Base-by-base conservation (phyloP, 1,139 yeast genomes). In the Yarrowia galli region DNA sequence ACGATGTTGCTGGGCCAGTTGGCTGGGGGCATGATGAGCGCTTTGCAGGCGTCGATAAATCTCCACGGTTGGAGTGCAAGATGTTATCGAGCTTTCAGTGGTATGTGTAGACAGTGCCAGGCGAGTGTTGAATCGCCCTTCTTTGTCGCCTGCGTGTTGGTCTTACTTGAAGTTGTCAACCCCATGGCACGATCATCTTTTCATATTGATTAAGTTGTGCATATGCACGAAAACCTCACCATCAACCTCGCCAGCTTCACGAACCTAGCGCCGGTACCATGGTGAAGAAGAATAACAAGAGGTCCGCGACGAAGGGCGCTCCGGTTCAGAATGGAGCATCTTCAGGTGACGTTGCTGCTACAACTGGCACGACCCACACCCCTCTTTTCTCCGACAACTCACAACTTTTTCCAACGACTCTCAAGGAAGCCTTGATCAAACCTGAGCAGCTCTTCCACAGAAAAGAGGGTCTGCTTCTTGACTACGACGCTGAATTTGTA, bases 1-100 rank as follows among this genome's bases (percentile, higher is more conserved):
- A 56, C 67, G 45, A 72, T 65, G 43, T 65, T 61, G 12, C 66
- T 67, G 8, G 74, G 73, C 74, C 74, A 72, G 66, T 70, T 70
- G 25, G 70, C 68, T 10, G 71, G 71, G 23, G 54, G 66, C 56
- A 46, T 60, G n/a, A 4, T 35, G 28, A 18, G 42, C 6, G n/a
- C 23, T 49, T 28, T 16, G 48, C n/a, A 22, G 43, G 20, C 43
- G 43, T 40, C 20, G 15, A 8, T 8, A 8, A 40, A 40, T n/a
- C 40, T 36, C 7, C n/a, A 7, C 20, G 20, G 43, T 40, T n/a
- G 43, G 12, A 7, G 20, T n/a, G 15, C 15, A 42, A 20, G 45
- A 20, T 10, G 15, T 42, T 4, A 6, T 20, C 45, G 16, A 18
- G 23, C 6, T 6, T 9, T 4, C 20, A 18, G 23, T 22, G 4